Conservation (phyloP, 441 rosid species). For the Pelargonium citronellum region DNA sequence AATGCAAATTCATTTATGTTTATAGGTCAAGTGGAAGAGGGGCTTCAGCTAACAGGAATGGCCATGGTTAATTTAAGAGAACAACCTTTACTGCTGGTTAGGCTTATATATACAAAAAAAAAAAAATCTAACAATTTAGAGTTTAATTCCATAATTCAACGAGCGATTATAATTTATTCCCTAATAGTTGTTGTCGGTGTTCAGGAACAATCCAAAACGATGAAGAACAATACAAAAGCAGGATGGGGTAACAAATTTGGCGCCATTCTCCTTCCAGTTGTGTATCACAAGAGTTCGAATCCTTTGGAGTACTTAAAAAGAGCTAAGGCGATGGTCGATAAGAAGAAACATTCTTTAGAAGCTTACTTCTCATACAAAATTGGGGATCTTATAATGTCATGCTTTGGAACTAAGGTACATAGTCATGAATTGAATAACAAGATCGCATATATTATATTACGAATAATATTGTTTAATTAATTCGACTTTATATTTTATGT, state of each 20-base stretch:
- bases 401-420: constrained; percentile 39
- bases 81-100: constrained; percentile 40
- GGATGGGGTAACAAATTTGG: constrained; percentile 61
- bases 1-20: background rate
- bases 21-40: constrained; percentile 34
- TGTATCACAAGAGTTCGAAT: constrained; percentile 20
- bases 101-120: background rate
- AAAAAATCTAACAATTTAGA: no score
- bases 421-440: background rate
- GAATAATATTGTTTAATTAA: background rate
- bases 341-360: constrained; percentile 43
- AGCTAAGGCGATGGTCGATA: constrained; percentile 41
- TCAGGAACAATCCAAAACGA: constrained; percentile 39
- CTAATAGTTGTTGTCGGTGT: no score
- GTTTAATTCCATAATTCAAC: no score
- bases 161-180: no score
- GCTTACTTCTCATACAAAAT: constrained; percentile 40
- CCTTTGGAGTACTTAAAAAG: constrained; percentile 36
- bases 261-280: constrained; percentile 32
- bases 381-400: constrained; percentile 32
- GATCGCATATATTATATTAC: background rate
- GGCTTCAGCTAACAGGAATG: constrained; percentile 40
- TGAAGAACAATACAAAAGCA: constrained; percentile 23
- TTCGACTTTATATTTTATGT: background rate
- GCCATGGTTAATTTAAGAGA: constrained; percentile 54